Evolutionary conservation across 2,329 filamentous ascomycete species (phyloP).

Genomic region (Pseudocercospora crystallina): DNA sequence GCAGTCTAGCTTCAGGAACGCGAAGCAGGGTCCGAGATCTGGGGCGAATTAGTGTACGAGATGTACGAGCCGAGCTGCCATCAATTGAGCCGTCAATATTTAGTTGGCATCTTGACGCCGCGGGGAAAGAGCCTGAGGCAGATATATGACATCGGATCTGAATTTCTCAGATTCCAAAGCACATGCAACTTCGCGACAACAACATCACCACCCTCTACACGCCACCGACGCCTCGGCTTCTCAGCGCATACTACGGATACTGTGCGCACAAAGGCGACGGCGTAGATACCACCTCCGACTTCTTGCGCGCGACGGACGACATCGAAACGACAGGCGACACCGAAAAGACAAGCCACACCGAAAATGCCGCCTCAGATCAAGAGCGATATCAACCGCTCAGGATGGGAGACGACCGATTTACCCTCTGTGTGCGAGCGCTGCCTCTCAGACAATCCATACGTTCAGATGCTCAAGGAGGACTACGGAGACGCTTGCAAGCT

Average conservation of each 20-base stretch:
- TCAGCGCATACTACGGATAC: too few relatives aligned
- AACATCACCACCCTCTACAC: neutral
- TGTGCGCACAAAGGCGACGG: neutral
- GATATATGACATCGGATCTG: neutral
- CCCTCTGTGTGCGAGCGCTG: slow-evolving; percentile 89
- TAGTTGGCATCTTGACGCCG: too few relatives aligned
- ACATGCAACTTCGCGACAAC: neutral
- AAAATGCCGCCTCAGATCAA: slow-evolving; percentile 89
- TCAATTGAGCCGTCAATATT: too few relatives aligned
- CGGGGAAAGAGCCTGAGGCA: too few relatives aligned
- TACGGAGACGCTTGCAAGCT: slow-evolving; percentile 70
- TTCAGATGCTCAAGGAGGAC: slow-evolving; percentile 98
- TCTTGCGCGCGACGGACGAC: neutral
- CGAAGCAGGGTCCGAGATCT: too few relatives aligned
- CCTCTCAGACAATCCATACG: slow-evolving; percentile 92
- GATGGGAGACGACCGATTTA: slow-evolving; percentile 92
- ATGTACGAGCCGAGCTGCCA: too few relatives aligned
- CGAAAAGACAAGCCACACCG: slow-evolving; percentile 37
- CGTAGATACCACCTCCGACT: neutral
- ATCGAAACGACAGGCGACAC: neutral
- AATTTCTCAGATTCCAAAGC: neutral
- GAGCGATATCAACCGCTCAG: slow-evolving; percentile 89
- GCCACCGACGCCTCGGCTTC: too few relatives aligned
- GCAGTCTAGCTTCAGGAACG: neutral
- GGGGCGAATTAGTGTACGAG: too few relatives aligned